phyloP scores from a whole-genome alignment of 805 yeast genomes.

The Debaryomyces tyrocola region DNA sequence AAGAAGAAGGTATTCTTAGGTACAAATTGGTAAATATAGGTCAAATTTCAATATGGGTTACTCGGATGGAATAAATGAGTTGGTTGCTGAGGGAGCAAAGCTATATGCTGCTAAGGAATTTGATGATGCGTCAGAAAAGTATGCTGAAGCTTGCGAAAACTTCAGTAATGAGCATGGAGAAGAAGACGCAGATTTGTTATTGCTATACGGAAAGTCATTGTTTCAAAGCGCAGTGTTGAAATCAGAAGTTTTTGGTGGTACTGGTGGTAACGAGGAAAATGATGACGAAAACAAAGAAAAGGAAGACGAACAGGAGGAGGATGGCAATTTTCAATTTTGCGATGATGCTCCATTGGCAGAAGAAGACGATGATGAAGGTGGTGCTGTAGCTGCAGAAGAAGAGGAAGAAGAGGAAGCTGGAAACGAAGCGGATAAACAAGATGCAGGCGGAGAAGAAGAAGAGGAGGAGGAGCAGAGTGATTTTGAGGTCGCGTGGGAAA shows the following conservation, averaged over 20 bases:
- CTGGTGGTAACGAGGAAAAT: slow-evolving; percentile 16
- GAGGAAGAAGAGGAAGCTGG: slow-evolving; percentile 18
- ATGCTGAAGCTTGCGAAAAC: slow-evolving; percentile 71
- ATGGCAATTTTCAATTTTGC: slow-evolving; percentile 27
- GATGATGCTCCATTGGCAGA: slow-evolving; percentile 25
- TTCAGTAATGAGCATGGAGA: slow-evolving; percentile 49
- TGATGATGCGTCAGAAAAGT: slow-evolving; percentile 66
- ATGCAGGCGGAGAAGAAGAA: slow-evolving; percentile 24
- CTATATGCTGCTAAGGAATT: slow-evolving; percentile 63
- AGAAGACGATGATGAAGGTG: slow-evolving; percentile 17
- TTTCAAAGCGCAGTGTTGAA: slow-evolving; percentile 74
- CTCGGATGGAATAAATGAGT: slow-evolving; percentile 42
- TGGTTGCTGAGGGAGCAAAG: slow-evolving; percentile 63
- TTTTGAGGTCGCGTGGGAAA: slow-evolving; percentile 87
- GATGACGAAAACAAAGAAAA: slow-evolving; percentile 22
- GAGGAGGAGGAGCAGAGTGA: slow-evolving; percentile 55
- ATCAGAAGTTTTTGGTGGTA: slow-evolving; percentile 72
- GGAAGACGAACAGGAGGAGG: slow-evolving; percentile 20
- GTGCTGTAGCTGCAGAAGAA: slow-evolving; percentile 12
- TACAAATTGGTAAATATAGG: too few species aligned
- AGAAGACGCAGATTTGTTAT: slow-evolving; percentile 74
- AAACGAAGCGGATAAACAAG: slow-evolving; percentile 52
- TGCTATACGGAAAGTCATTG: slow-evolving; percentile 75
- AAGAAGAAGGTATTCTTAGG: too few species aligned
- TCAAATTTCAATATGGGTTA: slow-evolving; percentile 19